Evolutionary conservation across 2,329 filamentous ascomycete species (phyloP).

Genomic region (Ascochyta rabiei): DNA sequence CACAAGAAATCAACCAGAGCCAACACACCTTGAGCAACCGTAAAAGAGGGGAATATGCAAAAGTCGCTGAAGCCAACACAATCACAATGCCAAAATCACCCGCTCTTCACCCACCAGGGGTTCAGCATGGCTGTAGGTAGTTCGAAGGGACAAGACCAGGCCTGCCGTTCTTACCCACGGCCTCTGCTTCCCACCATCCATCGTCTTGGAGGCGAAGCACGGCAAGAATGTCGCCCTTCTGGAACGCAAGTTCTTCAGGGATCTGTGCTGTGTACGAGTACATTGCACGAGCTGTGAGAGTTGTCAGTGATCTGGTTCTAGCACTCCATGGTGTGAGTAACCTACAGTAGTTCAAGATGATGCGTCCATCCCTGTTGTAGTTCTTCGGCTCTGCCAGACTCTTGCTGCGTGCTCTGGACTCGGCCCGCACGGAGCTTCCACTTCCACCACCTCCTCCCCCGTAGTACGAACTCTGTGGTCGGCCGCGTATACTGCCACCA

Average conservation of each 20-base stretch:
- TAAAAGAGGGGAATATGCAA: slow-evolving; percentile 3
- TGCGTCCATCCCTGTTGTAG: slow-evolving; percentile 82
- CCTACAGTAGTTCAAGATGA: slow-evolving; percentile 94
- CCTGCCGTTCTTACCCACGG: slow-evolving; percentile 67
- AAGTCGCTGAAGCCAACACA: not conserved
- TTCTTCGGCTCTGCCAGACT: slow-evolving; percentile 86
- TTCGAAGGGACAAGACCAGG: slow-evolving; percentile 70
- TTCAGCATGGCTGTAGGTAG: slow-evolving; percentile 65
- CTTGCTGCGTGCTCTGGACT: slow-evolving; percentile 69
- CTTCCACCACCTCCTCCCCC: slow-evolving; percentile 31
- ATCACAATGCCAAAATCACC: not conserved
- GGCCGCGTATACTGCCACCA: slow-evolving; percentile 22
- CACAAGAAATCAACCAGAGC: not conserved
- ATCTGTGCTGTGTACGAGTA: slow-evolving; percentile 96
- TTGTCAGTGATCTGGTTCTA: slow-evolving; percentile 8
- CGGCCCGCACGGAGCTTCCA: slow-evolving; percentile 41
- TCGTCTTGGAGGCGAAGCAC: slow-evolving; percentile 93
- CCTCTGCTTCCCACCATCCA: slow-evolving; percentile 98
- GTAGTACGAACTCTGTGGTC: slow-evolving; percentile 55
- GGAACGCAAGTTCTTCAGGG: slow-evolving; percentile 90
- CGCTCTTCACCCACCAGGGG: not conserved
- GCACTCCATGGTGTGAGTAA: slow-evolving; percentile 23
- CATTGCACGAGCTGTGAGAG: slow-evolving; percentile 78
- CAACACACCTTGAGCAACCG: not conserved
- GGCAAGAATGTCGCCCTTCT: slow-evolving; percentile 89